Evolutionary conservation across 345 rosid species (phyloP), one percentile per base, ranked within the genome.

Genomic region (Jatropha curcas): DNA sequence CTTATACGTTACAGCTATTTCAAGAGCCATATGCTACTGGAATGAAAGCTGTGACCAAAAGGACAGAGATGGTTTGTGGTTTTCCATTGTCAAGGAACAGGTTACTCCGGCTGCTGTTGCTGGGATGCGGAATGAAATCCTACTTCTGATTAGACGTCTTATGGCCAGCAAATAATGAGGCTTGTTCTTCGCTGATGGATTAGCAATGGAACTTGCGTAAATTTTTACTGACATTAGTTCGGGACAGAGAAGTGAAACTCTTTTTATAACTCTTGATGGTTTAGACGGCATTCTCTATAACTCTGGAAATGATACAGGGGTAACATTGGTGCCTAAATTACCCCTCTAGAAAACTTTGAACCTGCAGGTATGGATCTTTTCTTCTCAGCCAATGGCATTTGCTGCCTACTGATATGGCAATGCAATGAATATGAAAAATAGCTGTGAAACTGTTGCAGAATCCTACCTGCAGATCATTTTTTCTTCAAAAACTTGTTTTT

Each of bases 1-100:
- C 46, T 75, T 90, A 45, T 85, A 79, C 48, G 89, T 90, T 53
- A 78, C 81, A 6, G 94, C 97, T 14, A 77, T 66, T 25, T 89
- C 96, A 22, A 79, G 82, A 64, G 82, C 82, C 25, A 84, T 88
- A 63, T 88, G 89, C 77, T 17, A 63, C 39, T 89, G 98, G 98
- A 60, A 84, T 68, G 70, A 70, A 72, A 71, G 73, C 9, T 75
- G 30, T 1, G 80, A 81, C 48, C 25, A 20, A 33, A 77, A 79
- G 76, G 77, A 83, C 48, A 35, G 8, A 24, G 79, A 73, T 37
- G 79, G 62, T 34, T 56, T 86, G 63, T 95, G 99, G 97, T 87
- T 89, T 76, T 74, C 83, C 68, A 78, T 45, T 61, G 90, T 89
- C 79, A 83, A 86, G 76, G 81, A 85, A 79, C 80, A 75, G 70